A percentile compares a stretch with the other conserved stretches of the same genome.
phyloP scores from a whole-genome alignment of 148 eudicot genomes.

The Gaultheria prostrata region DNA sequence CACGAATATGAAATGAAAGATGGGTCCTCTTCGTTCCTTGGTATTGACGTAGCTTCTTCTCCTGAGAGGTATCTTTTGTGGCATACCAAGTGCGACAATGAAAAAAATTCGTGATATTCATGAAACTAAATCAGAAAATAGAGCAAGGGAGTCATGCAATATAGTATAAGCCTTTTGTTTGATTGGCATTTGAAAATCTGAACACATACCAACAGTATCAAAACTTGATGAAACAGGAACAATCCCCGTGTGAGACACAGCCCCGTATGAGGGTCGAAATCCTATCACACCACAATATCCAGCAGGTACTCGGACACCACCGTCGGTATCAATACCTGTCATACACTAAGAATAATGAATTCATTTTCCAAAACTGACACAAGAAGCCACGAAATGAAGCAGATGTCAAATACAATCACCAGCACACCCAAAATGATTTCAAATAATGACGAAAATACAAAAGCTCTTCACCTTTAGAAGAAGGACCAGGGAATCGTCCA shows the following conservation, averaged over 20 bases:
- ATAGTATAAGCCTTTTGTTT: background rate
- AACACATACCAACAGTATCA: conserved; percentile 76
- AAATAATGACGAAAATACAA: background rate
- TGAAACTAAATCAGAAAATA: background rate
- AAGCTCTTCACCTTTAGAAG: background rate
- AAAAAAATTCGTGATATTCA: background rate
- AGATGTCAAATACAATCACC: conserved; percentile 9
- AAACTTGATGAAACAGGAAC: conserved; percentile 81
- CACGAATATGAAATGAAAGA: too few species aligned
- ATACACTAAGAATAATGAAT: conserved; percentile 6
- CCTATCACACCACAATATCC: conserved; percentile 83
- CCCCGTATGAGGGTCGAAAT: conserved; percentile 78
- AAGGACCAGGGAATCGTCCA: background rate
- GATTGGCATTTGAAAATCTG: background rate
- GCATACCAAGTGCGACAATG: too few species aligned
- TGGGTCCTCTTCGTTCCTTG: too few species aligned
- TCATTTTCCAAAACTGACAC: background rate
- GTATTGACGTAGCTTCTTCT: too few species aligned
- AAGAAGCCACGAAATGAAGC: conserved; percentile 6
- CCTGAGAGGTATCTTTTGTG: too few species aligned
- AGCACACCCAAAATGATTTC: conserved; percentile 3
- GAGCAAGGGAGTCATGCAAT: background rate
- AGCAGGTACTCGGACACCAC: conserved; percentile 92
- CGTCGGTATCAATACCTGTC: conserved; percentile 84
- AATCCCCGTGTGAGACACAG: conserved; percentile 61